A percentile compares a stretch with the other conserved stretches of the same genome.
Evolutionary conservation across 805 yeast genomes (phyloP).

Genomic region (Starmerella sirachaensis): DNA sequence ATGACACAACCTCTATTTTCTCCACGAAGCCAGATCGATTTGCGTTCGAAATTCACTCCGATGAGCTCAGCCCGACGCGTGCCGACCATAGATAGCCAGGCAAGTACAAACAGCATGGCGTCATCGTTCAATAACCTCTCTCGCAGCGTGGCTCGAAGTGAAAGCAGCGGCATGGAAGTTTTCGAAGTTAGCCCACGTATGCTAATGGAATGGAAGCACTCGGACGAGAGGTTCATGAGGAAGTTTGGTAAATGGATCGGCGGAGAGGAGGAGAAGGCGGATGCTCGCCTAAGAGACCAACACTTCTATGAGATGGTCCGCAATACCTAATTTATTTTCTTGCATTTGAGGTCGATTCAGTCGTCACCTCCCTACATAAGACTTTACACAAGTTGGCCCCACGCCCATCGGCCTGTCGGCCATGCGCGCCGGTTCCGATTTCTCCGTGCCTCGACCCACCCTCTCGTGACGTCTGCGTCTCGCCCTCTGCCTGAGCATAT

Average conservation of each 20-base stretch:
- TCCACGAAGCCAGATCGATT: background rate
- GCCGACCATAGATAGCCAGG: constrained; percentile 11
- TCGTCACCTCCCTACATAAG: background rate
- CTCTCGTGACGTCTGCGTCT: no score
- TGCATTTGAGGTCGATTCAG: background rate
- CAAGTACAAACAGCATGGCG: constrained; percentile 9
- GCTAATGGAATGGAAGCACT: constrained; percentile 21
- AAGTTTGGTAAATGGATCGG: constrained; percentile 26
- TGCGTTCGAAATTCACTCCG: background rate
- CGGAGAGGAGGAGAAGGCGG: constrained; percentile 19
- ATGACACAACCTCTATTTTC: background rate
- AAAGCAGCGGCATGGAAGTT: constrained; percentile 18
- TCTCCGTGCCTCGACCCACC: no score
- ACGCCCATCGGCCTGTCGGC: no score
- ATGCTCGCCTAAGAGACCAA: constrained; percentile 14
- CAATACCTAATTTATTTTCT: constrained; percentile 8
- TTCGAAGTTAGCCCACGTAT: constrained; percentile 17
- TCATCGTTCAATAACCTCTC: constrained; percentile 6
- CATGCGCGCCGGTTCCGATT: no score
- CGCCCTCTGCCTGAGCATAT: no score
- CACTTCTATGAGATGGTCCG: constrained; percentile 23
- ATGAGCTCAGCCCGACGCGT: background rate
- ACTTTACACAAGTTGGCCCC: no score
- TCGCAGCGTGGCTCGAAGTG: constrained; percentile 20
- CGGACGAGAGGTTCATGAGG: constrained; percentile 23